Base-by-base conservation (phyloP, 2,329 filamentous ascomycete species). In the Chalaropsis thielavioides region DNA sequence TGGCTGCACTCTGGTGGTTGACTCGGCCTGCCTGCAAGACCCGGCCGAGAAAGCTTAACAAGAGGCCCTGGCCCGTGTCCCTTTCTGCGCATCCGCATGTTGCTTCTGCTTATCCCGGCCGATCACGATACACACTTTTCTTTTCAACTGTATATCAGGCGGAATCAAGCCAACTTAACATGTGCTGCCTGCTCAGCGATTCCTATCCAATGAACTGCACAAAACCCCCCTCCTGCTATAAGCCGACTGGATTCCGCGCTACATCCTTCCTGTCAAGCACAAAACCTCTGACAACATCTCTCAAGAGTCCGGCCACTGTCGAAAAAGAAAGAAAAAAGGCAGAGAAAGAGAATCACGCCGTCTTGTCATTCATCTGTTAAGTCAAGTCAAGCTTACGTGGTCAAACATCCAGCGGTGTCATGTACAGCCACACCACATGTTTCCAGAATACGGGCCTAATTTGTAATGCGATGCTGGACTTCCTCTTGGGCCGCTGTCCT, bases 371-470 rank as follows among this genome's bases (percentile, higher is more conserved):
- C 22, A 6, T 24, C 15, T 58, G 51, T 8, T 19, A 27, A 6
- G 13, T 38, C 15, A n/a, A 38, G 15, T 56, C 51, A 24, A 58
- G 54, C 15, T 58, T 58, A 38, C 54, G 27, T 58, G 54, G 54
- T 35, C 24, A n/a, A n/a, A 17, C 31, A 10, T 17, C 4, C 8
- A 17, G 10, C 10, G 17, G 7, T 38, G 54, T 38, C 54, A 3
- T 58, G 54, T 58, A 58, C 54, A 58, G 54, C 54, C 54, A 58
- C 27, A 35, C 15, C 54, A 58, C 54, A 58, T 38, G 54, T 19
- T 58, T 38, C 54, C 13, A 2, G 31, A 27, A 58, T 35, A 27
- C 3, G 10, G 17, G 15, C 24, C n/a, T 58, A 13, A 58, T 19
- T 38, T 27, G 51, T 56, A 19, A 38, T 38, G 17, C 22, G 4